phyloP scores from a whole-genome alignment of 140 eudicot species.

The Bidens hawaiensis region DNA sequence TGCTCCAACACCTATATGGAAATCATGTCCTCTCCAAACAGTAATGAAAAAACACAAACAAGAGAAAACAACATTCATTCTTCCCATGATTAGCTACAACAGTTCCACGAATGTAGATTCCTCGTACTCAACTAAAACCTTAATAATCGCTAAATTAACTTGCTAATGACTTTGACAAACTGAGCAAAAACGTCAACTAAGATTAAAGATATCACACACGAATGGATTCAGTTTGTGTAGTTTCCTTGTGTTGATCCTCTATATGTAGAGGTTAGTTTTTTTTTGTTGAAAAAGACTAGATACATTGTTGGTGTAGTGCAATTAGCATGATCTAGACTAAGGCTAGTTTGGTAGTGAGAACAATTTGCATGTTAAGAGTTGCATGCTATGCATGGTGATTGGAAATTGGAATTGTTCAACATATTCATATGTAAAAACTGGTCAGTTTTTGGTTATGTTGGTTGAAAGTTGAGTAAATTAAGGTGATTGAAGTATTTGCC shows the following conservation, averaged over 20 bases:
- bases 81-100: constrained; percentile 25
- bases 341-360: constrained; percentile 32
- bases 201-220: background rate
- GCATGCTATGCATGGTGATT: constrained; percentile 10
- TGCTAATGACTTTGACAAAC: background rate
- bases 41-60: constrained; percentile 26
- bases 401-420: constrained; percentile 18
- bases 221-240: constrained; percentile 13
- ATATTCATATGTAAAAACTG: no score
- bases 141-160: background rate
- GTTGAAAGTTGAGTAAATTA: no score
- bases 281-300: constrained; percentile 7
- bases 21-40: constrained; percentile 24
- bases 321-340: constrained; percentile 23
- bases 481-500: no score
- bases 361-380: constrained; percentile 29
- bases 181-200: background rate
- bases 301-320: constrained; percentile 19
- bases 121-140: background rate
- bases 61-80: constrained; percentile 15
- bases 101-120: background rate
- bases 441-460: no score
- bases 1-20: constrained; percentile 30
- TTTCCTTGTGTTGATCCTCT: constrained; percentile 5
- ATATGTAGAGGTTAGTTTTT: constrained; percentile 10